A percentile compares a stretch with the other conserved stretches of the same genome.
Evolutionary conservation across 1,284 basidiomycete genomes (phyloP).

Genomic region (Cryptococcus sp.): DNA sequence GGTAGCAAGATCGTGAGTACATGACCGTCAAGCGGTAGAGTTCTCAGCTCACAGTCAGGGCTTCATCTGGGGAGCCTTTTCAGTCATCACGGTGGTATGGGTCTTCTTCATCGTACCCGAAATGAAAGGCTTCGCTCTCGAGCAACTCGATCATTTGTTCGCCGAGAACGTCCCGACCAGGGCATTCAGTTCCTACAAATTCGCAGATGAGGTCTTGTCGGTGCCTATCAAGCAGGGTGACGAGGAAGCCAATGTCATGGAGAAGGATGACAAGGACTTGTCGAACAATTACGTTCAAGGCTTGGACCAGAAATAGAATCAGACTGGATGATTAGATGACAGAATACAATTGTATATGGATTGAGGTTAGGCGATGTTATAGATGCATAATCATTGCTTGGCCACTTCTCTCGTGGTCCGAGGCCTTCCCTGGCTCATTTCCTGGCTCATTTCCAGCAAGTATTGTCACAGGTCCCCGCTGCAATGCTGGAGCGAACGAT

Average conservation of each 20-base stretch:
- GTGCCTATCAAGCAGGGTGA: not conserved
- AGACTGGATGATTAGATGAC: not conserved
- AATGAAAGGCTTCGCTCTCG: slow-evolving; percentile 11
- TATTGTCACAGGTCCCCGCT: too few relatives aligned
- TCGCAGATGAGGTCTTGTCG: slow-evolving; percentile 13
- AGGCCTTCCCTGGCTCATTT: too few relatives aligned
- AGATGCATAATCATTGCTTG: not conserved
- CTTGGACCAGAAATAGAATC: not conserved
- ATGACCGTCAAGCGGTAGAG: not conserved
- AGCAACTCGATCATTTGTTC: slow-evolving; percentile 16
- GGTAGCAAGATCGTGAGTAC: slow-evolving; percentile 18
- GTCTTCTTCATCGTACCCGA: slow-evolving; percentile 20
- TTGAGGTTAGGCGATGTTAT: not conserved
- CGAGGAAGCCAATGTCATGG: not conserved
- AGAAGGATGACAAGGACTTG: not conserved
- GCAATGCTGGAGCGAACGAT: too few relatives aligned
- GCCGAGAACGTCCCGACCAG: slow-evolving; percentile 1
- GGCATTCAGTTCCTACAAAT: slow-evolving; percentile 10
- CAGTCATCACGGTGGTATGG: slow-evolving; percentile 10
- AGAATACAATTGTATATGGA: not conserved
- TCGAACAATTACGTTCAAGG: not conserved
- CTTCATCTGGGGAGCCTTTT: slow-evolving; percentile 23
- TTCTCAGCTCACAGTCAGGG: not conserved
- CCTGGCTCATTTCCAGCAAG: too few relatives aligned
- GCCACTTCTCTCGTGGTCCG: too few relatives aligned